Base-by-base conservation (phyloP, 2,329 filamentous ascomycete species). In the Aspergillus oerlinghausenensis region DNA sequence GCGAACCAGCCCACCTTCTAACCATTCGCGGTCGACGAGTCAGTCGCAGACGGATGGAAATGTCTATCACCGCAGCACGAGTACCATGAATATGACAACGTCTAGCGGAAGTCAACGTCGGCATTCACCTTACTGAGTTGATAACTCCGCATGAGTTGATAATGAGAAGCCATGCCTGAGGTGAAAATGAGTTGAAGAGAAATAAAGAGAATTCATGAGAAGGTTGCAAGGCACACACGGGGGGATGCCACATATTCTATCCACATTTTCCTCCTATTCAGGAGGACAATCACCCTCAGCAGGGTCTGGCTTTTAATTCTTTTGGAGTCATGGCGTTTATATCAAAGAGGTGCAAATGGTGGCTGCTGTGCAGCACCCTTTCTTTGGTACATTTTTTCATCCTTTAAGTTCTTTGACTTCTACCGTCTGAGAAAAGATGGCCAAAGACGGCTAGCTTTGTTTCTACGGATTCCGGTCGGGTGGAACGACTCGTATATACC, bases 321-420 rank as follows among this genome's bases (percentile, higher is more conserved):
- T 47, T 19, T 45, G 51, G 52, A 51, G 52, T 50, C 43, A 52
- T 23, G 51, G 54, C 49, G 38, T 54, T 58, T 26, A 21, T 42
- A 49, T 51, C 26, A 32, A 29, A 53, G 51, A 40, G 42, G 47
- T 45, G 28, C 45, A 25, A 51, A 47, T 51, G 49, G 54, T 57
- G 55, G 50, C 61, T 57, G 57, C 63, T 60, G 58, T 35, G 54
- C 60, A 49, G 57, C 53, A 54, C 43, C 21, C 56, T 56, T 55
- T 51, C 28, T 38, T 17, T 38, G 32, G 14, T 6, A 38, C 32
- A 29, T 52, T 52, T 25, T 45, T 53, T 55, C 45, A 51, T 11
- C 45, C 45, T 50, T 17, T 17, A 3, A 3, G 25, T 52, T 38
- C n/a, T 48, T 50, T 50, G 40, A 23, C 48, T 9, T 51, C 42